A percentile compares a stretch with the other conserved stretches of the same genome.
These are phyloP conservation scores for Bretschneidera sinensis DNA, from an alignment of 345 rosid genomes.

Conservation along the genomic window DNA sequence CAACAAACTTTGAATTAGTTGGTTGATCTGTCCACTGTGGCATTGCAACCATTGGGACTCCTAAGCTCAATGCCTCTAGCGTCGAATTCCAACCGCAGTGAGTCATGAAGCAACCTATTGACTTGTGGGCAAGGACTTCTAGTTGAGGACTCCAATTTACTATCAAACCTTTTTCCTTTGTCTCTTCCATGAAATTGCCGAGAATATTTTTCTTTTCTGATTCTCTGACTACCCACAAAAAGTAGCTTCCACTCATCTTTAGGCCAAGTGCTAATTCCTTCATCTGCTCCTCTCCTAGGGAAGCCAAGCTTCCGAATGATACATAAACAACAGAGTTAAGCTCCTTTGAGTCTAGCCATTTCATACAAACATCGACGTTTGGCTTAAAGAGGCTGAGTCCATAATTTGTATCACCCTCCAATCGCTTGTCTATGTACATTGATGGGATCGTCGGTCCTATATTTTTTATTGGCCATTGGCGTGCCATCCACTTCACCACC, in stretches of 20 bases:
- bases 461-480: too few relatives aligned
- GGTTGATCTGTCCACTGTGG: too few relatives aligned
- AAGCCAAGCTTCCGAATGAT: slow-evolving; percentile 57
- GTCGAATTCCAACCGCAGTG: slow-evolving; percentile 56
- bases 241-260: slow-evolving; percentile 22
- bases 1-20: too few relatives aligned
- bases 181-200: slow-evolving; percentile 19
- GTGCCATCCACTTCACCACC: too few relatives aligned
- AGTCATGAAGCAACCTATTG: slow-evolving; percentile 44
- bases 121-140: slow-evolving; percentile 39
- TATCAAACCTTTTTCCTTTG: slow-evolving; percentile 30
- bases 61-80: too few relatives aligned
- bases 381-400: too few relatives aligned
- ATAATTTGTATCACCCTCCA: too few relatives aligned
- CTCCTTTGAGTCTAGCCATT: slow-evolving; percentile 47
- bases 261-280: slow-evolving; percentile 43
- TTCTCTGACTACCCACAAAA: slow-evolving; percentile 62
- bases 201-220: slow-evolving; percentile 43
- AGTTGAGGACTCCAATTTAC: slow-evolving; percentile 53
- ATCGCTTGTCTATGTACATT: too few relatives aligned
- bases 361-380: slow-evolving; percentile 24
- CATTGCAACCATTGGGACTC: too few relatives aligned
- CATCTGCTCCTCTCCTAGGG: slow-evolving; percentile 41
- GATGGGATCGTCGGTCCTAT: too few relatives aligned
- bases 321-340: slow-evolving; percentile 44